Percentiles rank a stretch among this genome's conserved stretches.
Conservation (phyloP, 1,139 yeast species). For the Pneumocystis murina region DNA sequence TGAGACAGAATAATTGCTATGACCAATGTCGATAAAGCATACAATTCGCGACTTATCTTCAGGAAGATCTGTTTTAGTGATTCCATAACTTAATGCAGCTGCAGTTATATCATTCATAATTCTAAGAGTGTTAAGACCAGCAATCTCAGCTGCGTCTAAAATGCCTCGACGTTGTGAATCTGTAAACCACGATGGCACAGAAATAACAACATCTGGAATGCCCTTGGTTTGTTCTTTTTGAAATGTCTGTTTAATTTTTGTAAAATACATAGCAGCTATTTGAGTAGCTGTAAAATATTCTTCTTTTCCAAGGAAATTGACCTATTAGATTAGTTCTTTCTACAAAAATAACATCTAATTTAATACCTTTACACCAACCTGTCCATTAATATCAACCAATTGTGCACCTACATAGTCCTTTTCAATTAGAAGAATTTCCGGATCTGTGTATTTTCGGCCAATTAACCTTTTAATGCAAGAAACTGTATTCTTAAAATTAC, state of each 20-base stretch:
- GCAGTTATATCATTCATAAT: slow-evolving; percentile 94
- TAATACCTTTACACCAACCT: slow-evolving; percentile 49
- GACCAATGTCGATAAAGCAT: slow-evolving; percentile 93
- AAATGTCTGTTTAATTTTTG: slow-evolving; percentile 74
- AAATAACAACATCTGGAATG: slow-evolving; percentile 74
- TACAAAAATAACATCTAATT: not conserved
- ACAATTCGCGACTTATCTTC: slow-evolving; percentile 82
- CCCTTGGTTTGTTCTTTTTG: slow-evolving; percentile 63
- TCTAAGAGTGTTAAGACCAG: slow-evolving; percentile 96
- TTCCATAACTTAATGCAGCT: slow-evolving; percentile 98
- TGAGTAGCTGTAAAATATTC: slow-evolving; percentile 75
- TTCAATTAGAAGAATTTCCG: slow-evolving; percentile 57
- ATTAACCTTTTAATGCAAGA: slow-evolving; percentile 84
- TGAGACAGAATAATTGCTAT: slow-evolving; percentile 84
- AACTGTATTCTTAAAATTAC: slow-evolving; percentile 90
- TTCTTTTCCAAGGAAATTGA: slow-evolving; percentile 67
- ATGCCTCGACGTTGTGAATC: slow-evolving; percentile 95
- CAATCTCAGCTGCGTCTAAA: slow-evolving; percentile 86
- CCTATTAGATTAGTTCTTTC: slow-evolving; percentile 20
- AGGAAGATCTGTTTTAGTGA: slow-evolving; percentile 87
- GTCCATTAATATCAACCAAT: slow-evolving; percentile 50
- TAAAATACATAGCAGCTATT: slow-evolving; percentile 85
- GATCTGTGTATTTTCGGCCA: slow-evolving; percentile 63
- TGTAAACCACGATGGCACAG: slow-evolving; percentile 96
- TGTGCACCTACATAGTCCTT: slow-evolving; percentile 51